Evolutionary conservation across 2,329 filamentous ascomycete genomes (phyloP), one percentile per base, ranked within the genome.

Genomic region (Magnaporthales sp.): DNA sequence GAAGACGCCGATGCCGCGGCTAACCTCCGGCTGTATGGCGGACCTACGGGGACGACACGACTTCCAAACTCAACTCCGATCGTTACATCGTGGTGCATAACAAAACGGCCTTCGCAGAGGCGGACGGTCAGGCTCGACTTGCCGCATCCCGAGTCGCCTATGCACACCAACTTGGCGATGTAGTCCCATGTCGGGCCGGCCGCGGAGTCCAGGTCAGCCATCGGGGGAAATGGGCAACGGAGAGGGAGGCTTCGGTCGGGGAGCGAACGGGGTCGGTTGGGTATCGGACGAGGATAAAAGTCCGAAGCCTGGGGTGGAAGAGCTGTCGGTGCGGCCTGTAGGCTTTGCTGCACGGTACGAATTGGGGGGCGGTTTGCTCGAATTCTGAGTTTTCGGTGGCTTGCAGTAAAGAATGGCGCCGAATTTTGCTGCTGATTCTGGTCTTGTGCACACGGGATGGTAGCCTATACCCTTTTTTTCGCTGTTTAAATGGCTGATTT

Each of bases 131-230:
- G 87, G 79, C 92, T 87, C 69, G 92, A 96, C 83, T 99, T 99
- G 75, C 95, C 95, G 76, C 92, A 96, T 76, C 93, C 95, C 62
- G 91, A 95, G 81, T 98, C 95, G 77, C 95, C 95, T 74, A 99
- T 93, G 81, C 92, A 96, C 75, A 98, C 94, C 73, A 99, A 91
- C 80, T 99, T 99, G 78, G 94, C 93, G 76, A 98, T 99, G 83
- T 96, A 98, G 82, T 98, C 93, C 94, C 94, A 98, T 78, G 92
- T 90, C 74, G 89, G 85, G 19, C 30, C 27, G 70, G 83, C 77
- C 31, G 80, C 76, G 74, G 83, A 83, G 27, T 62, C 30, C 60
- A 62, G 19, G 70, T 83, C 77, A 26, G 54, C 54, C 54, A 58
- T 58, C 54, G 54, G 51, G 8, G 51, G 54, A n/a, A 46, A 46